These are phyloP conservation scores for Rubroshorea leprosula DNA, from an alignment of 345 rosid genomes.

Conservation along the genomic window DNA sequence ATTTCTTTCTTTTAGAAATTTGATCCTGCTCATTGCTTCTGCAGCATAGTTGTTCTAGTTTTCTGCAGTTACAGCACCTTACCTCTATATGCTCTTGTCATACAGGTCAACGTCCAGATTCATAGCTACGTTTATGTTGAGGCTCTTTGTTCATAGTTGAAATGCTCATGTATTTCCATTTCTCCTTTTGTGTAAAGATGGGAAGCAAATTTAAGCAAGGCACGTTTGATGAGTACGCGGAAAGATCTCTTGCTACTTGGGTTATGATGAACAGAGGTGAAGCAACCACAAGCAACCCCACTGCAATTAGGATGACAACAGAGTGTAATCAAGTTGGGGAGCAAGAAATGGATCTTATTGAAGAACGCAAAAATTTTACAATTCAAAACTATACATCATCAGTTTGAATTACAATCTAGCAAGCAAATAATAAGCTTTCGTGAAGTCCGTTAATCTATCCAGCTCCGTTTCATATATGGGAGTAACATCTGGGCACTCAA, in stretches of 20 bases:
- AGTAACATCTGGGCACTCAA: too few species aligned
- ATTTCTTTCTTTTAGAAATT: background rate
- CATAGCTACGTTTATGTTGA: too few species aligned
- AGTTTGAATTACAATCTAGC: too few species aligned
- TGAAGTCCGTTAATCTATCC: too few species aligned
- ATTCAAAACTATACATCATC: too few species aligned
- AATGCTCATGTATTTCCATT: background rate
- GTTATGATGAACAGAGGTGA: slow-evolving; percentile 11
- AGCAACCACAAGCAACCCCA: slow-evolving; percentile 12
- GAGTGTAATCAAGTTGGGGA: slow-evolving; percentile 12
- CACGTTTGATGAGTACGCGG: slow-evolving; percentile 31
- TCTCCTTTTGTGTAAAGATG: slow-evolving; percentile 45
- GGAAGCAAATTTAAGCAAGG: slow-evolving; percentile 54
- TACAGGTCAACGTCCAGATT: slow-evolving; percentile 41
- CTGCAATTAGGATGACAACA: background rate
- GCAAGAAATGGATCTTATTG: slow-evolving; percentile 21
- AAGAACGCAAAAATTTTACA: slow-evolving; percentile 5
- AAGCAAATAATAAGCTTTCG: too few species aligned
- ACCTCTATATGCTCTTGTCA: slow-evolving; percentile 67
- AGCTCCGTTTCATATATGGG: too few species aligned
- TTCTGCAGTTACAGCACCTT: slow-evolving; percentile 86
- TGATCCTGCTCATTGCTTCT: slow-evolving; percentile 1
- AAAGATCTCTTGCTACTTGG: slow-evolving; percentile 28
- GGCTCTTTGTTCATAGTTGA: background rate
- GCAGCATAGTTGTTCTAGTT: slow-evolving; percentile 73